phyloP scores from a whole-genome alignment of 805 yeast species.

The Wickerhamiella nectarea region DNA sequence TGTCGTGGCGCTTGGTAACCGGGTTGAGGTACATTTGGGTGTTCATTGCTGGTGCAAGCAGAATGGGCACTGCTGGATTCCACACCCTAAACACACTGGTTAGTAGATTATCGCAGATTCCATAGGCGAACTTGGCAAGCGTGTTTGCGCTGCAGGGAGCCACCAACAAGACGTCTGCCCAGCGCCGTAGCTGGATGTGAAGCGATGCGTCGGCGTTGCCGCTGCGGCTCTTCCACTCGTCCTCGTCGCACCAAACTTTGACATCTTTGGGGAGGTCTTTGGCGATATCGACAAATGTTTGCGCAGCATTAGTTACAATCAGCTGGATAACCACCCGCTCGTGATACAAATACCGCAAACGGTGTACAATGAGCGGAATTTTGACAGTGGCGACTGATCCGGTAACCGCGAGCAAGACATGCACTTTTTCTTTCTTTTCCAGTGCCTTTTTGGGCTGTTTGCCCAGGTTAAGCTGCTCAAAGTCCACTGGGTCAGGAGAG shows the following conservation, averaged over 20 bases:
- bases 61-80: constrained; percentile 84
- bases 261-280: constrained; percentile 38
- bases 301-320: constrained; percentile 46
- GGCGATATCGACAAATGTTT: constrained; percentile 24
- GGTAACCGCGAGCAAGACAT: constrained; percentile 80
- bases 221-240: constrained; percentile 78
- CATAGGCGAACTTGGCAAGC: constrained; percentile 73
- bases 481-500: constrained; percentile 5
- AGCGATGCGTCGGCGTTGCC: constrained; percentile 70
- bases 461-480: background rate
- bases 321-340: constrained; percentile 69
- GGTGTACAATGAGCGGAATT: constrained; percentile 77
- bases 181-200: constrained; percentile 81
- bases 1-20: constrained; percentile 70
- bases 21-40: constrained; percentile 84
- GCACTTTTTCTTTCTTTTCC: constrained; percentile 49
- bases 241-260: constrained; percentile 81
- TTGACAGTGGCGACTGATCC: constrained; percentile 96
- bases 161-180: constrained; percentile 89
- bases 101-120: constrained; percentile 80
- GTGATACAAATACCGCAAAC: constrained; percentile 62
- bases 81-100: constrained; percentile 88
- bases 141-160: constrained; percentile 95
- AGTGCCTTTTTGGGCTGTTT: constrained; percentile 3
- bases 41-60: constrained; percentile 93